Evolutionary conservation across 2,329 filamentous ascomycete genomes (phyloP), one percentile per base, ranked within the genome.

Genomic region (Pestalotiopsis sp.): DNA sequence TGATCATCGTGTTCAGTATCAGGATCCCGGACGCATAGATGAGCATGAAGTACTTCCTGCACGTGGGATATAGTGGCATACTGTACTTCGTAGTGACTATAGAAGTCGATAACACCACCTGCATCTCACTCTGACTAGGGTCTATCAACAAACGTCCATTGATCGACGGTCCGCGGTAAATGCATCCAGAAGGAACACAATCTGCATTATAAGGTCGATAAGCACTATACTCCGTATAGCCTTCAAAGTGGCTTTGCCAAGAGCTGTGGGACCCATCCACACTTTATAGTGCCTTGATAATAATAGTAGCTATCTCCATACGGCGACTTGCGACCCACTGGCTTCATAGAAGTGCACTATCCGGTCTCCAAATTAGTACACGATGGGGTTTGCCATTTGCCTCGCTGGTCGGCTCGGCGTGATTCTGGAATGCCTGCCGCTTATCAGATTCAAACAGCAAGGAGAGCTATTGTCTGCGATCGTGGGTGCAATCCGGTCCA

Each of bases 1-100:
- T 45, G 25, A 38, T 66, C n/a, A 66, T 66, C 38, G 63, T 66
- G 17, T 66, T 66, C 45, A 56, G 63, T 25, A 14, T 66, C 25
- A 66, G 31, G 17, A 45, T 66, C n/a, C 25, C 52, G 25, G 31
- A 52, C 5, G 57, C 57, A 20, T 52, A n/a, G 6, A 52, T 23
- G 17, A 52, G 14, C 17, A 20, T 52, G 11, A n/a, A 52, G 13
- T 5, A 45, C 31, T 36, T 36, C 6, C 7, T 36, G 12, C 4
- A 7, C 12, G 45, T 20, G 2, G 45, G 9, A 36, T 36, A 6
- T 36, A 36, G 9, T 36, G 31, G 31, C 31, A 36, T 36, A 36
- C 6, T 36, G 31, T 9, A 36, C 6, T 36, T 36, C 2, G 31
- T 36, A 36, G 31, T 2, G 6, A 36, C 7, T 36, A 36, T 36